Conservation (phyloP, 371 early-diverging fungal genomes). For the Apophysomyces ossiformis region DNA sequence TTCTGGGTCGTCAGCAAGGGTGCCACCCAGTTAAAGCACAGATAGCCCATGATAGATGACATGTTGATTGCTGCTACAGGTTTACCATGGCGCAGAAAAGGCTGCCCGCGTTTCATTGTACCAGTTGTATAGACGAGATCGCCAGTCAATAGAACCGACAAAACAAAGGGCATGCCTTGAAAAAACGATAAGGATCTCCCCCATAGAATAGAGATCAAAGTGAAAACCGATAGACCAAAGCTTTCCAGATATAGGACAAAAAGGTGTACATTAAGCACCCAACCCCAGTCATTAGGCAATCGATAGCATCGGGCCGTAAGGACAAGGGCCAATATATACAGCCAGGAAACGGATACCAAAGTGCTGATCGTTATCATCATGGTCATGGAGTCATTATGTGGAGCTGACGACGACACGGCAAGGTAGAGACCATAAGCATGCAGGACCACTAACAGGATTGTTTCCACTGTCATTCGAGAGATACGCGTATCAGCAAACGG, state of each 20-base stretch:
- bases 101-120: conserved; percentile 35
- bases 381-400: background rate
- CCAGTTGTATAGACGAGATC: conserved; percentile 40
- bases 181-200: conserved; percentile 1
- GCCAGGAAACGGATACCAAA: conserved; percentile 25
- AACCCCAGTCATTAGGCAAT: conserved; percentile 44
- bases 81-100: conserved; percentile 37
- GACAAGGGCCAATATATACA: conserved; percentile 31
- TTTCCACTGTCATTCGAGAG: conserved; percentile 21
- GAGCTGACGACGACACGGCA: conserved; percentile 9
- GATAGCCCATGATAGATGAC: conserved; percentile 20
- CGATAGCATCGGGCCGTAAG: conserved; percentile 27
- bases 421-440: conserved; percentile 17
- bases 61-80: conserved; percentile 21
- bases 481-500: conserved; percentile 26
- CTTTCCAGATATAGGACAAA: conserved; percentile 28
- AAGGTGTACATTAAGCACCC: conserved; percentile 47
- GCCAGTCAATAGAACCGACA: conserved; percentile 21
- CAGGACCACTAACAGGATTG: conserved; percentile 12
- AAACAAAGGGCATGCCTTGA: conserved; percentile 21
- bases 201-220: conserved; percentile 14
- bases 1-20: conserved; percentile 40
- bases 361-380: conserved; percentile 7
- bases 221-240: conserved; percentile 16
- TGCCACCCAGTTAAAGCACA: conserved; percentile 27